phyloP scores from a whole-genome alignment of 2,329 filamentous ascomycete species.

The Coniochaeta sp. region DNA sequence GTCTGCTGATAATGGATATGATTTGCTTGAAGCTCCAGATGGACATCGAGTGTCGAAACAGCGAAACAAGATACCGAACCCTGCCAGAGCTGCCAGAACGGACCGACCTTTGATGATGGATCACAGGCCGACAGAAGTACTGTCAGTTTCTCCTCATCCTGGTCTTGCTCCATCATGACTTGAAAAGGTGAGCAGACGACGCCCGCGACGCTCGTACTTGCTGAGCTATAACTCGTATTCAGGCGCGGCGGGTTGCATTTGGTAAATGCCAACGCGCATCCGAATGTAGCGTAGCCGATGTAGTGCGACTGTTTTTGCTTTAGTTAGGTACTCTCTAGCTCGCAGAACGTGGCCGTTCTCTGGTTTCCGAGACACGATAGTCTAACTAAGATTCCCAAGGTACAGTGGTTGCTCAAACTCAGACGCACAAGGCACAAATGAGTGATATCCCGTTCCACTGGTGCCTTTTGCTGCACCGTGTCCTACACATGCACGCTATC shows the following conservation, averaged over 20 bases:
- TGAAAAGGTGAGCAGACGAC: not conserved
- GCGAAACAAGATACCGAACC: not conserved
- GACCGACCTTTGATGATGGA: not conserved
- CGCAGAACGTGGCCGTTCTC: not conserved
- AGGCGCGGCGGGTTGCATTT: not conserved
- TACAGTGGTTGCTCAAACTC: no score
- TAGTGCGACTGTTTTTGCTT: not conserved
- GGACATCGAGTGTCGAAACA: not conserved
- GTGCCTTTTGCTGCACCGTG: not conserved
- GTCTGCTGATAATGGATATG: not conserved
- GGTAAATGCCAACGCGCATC: not conserved
- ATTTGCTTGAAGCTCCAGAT: constrained; percentile 1
- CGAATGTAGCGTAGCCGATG: not conserved
- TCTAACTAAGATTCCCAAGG: not conserved
- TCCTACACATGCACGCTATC: not conserved
- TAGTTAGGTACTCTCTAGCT: not conserved
- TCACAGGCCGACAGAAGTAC: not conserved
- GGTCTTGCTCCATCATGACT: not conserved
- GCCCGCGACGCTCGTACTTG: no score
- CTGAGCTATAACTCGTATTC: not conserved
- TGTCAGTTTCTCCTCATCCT: not conserved
- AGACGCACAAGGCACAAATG: no score
- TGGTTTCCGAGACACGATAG: not conserved
- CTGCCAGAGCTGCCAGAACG: not conserved
- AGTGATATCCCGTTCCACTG: not conserved